phyloP scores from a whole-genome alignment of 768 basidiomycete genomes.

The Cystofilobasidium ferigula region DNA sequence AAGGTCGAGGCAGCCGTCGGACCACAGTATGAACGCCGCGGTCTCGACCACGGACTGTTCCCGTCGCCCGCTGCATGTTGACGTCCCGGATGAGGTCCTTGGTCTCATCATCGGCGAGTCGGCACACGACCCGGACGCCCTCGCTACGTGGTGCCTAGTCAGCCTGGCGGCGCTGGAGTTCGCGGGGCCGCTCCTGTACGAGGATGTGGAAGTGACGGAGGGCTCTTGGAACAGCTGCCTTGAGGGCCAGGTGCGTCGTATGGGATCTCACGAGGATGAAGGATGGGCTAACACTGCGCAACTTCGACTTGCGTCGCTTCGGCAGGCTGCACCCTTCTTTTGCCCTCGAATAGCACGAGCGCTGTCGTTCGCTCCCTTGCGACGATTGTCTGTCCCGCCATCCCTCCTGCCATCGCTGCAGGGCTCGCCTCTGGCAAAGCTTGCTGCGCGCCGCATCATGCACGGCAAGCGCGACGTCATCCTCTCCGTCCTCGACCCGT shows the following conservation, averaged over 20 bases:
- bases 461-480: too few species aligned
- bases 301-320: too few species aligned
- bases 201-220: neutral
- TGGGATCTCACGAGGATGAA: neutral
- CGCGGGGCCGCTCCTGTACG: conserved; percentile 10
- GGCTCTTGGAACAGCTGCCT: neutral
- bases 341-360: neutral
- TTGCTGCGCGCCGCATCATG: neutral
- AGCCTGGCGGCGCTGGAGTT: neutral
- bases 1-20: too few species aligned
- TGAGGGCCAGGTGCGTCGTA: neutral
- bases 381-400: neutral
- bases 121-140: neutral
- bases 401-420: neutral
- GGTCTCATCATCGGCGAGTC: neutral
- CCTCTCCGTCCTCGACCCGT: neutral
- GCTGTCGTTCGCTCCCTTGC: neutral
- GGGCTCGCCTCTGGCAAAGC: neutral
- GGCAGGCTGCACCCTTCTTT: neutral
- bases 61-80: neutral
- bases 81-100: conserved; percentile 7
- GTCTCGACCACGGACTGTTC: neutral
- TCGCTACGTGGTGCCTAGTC: conserved; percentile 8
- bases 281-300: neutral
- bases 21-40: neutral